phyloP scores from a whole-genome alignment of 2,329 filamentous ascomycete species.

The Aspergillus hortae region DNA sequence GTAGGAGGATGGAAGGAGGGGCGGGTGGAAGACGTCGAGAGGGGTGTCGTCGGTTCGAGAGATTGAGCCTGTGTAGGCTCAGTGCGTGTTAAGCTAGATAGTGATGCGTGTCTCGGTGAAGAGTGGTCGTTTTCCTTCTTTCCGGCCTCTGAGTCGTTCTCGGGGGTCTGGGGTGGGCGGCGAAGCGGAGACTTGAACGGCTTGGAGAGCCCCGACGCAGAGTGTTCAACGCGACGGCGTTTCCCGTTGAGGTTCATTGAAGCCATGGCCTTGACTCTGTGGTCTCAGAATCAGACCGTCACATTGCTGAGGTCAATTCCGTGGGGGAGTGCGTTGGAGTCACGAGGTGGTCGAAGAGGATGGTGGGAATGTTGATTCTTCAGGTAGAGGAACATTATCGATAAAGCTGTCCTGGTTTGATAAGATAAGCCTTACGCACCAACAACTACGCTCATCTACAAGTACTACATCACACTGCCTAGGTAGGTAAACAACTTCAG shows the following conservation, averaged over 20 bases:
- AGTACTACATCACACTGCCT: not conserved
- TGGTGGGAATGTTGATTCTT: not conserved
- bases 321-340: not conserved
- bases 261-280: constrained; percentile 12
- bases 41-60: not conserved
- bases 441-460: too few relatives aligned
- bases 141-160: not conserved
- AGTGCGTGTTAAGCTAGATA: not conserved
- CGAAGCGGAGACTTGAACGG: constrained; percentile 70
- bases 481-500: too few relatives aligned
- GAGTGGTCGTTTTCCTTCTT: not conserved
- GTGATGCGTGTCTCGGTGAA: not conserved
- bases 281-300: not conserved
- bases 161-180: constrained; percentile 30
- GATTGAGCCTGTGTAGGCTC: not conserved
- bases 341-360: not conserved
- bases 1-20: not conserved
- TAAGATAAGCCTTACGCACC: constrained; percentile 1
- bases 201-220: constrained; percentile 59
- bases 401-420: constrained; percentile 4
- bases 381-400: constrained; percentile 7
- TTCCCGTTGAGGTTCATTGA: constrained; percentile 46
- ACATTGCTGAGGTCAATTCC: not conserved
- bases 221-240: constrained; percentile 60
- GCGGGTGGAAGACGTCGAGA: not conserved